These are phyloP conservation scores for Psilocybe cubensis DNA, from an alignment of 768 basidiomycete species.

Conservation along the genomic window DNA sequence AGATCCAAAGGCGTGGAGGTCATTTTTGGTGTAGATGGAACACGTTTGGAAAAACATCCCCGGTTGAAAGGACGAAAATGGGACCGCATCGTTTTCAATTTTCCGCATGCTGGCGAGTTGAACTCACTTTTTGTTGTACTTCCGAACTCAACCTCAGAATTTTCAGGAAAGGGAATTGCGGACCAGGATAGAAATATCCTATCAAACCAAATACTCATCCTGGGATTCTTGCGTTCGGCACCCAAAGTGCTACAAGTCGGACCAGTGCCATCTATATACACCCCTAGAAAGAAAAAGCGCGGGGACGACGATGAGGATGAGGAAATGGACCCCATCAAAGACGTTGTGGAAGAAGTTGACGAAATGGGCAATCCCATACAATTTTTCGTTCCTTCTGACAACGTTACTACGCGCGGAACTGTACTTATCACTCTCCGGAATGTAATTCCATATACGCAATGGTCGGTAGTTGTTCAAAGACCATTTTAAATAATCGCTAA, in stretches of 20 bases:
- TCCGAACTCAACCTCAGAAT: neutral
- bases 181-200: conserved; percentile 94
- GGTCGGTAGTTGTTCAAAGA: conserved; percentile 47
- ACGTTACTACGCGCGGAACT: conserved; percentile 56
- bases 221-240: conserved; percentile 81
- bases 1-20: conserved; percentile 66
- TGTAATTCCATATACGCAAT: conserved; percentile 83
- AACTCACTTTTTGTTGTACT: neutral
- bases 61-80: conserved; percentile 64
- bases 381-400: conserved; percentile 8
- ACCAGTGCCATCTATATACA: conserved; percentile 46
- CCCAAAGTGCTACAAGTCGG: conserved; percentile 63
- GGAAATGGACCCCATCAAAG: conserved; percentile 35
- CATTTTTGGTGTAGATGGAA: conserved; percentile 86
- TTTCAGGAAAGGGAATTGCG: conserved; percentile 81
- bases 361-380: conserved; percentile 5
- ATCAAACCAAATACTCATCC: conserved; percentile 82
- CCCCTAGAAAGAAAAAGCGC: conserved; percentile 43
- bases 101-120: conserved; percentile 90
- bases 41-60: conserved; percentile 62
- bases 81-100: conserved; percentile 92
- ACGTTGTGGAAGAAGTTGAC: conserved; percentile 17
- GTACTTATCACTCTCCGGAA: conserved; percentile 88
- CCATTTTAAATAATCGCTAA: neutral
- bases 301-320: conserved; percentile 52